A percentile compares a stretch with the other conserved stretches of the same genome.
phyloP scores from a whole-genome alignment of 2,329 filamentous ascomycete genomes.

The Botrytis tulipae region DNA sequence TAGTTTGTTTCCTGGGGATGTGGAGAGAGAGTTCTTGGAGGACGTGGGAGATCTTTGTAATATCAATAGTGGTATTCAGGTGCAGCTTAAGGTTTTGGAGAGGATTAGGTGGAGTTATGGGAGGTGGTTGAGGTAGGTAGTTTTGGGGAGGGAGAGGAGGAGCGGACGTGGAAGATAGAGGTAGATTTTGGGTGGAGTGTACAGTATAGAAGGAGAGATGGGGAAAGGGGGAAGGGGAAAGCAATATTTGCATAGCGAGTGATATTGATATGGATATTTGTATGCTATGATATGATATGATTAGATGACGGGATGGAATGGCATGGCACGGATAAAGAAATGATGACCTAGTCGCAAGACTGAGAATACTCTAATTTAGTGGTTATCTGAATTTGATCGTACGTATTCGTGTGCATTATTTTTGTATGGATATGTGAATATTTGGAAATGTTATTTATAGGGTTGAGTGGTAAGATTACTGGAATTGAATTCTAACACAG shows the following conservation, averaged over 20 bases:
- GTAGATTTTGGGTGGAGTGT: background rate
- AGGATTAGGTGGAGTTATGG: constrained; percentile 89
- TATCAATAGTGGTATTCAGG: constrained; percentile 69
- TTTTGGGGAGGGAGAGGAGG: background rate
- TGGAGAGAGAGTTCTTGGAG: constrained; percentile 82
- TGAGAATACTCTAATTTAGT: background rate
- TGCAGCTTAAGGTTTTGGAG: constrained; percentile 76
- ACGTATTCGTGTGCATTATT: background rate
- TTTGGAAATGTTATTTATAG: background rate
- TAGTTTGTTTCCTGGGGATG: constrained; percentile 66
- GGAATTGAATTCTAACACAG: background rate
- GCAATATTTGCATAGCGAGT: constrained; percentile 5
- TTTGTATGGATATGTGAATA: background rate
- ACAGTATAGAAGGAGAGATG: constrained; percentile 1
- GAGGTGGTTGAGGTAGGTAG: constrained; percentile 58
- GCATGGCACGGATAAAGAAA: background rate
- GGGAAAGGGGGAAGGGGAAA: background rate
- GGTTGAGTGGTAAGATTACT: background rate
- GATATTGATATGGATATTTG: background rate
- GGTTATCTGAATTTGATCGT: background rate
- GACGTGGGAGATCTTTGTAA: constrained; percentile 86
- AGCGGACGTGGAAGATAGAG: too few relatives aligned
- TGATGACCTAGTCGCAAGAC: constrained; percentile 4
- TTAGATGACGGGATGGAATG: constrained; percentile 2
- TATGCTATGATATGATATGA: background rate